These are phyloP conservation scores for Solanum chmielewskii DNA, from an alignment of 257 asterid species.

Conservation along the genomic window DNA sequence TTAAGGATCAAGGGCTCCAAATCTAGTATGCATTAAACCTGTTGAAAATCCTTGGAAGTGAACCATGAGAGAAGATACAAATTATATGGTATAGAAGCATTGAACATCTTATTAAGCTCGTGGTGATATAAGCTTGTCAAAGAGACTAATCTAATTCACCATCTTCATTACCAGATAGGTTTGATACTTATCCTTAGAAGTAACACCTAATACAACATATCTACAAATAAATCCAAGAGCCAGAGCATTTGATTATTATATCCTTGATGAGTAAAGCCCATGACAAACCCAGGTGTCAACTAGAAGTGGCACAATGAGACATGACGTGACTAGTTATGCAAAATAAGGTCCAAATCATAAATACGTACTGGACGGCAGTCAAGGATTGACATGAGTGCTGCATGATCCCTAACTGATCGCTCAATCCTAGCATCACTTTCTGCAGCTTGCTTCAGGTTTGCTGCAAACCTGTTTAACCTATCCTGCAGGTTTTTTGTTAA, in stretches of 20 bases:
- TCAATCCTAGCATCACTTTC: constrained; percentile 96
- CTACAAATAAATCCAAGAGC: background rate
- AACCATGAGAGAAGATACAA: background rate
- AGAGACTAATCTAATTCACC: background rate
- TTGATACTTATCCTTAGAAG: background rate
- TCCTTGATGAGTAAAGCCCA: background rate
- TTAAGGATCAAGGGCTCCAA: background rate
- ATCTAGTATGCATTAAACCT: background rate
- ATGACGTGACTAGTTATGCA: background rate
- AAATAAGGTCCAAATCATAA: background rate
- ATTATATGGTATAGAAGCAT: background rate
- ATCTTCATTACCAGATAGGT: background rate
- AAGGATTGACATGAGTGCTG: constrained; percentile 82
- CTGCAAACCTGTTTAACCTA: constrained; percentile 83
- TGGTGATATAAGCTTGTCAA: background rate
- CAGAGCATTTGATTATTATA: background rate
- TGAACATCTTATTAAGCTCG: background rate
- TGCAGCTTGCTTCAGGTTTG: constrained; percentile 86
- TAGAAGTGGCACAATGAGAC: background rate
- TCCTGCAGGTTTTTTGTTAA: constrained; percentile 79
- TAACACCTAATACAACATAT: background rate
- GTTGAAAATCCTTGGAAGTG: background rate
- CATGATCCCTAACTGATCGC: constrained; percentile 86
- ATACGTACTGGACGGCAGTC: constrained; percentile 76
- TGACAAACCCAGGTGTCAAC: background rate